Evolutionary conservation across 2,329 filamentous ascomycete genomes (phyloP), one percentile per base, ranked within the genome.

Genomic region (Penicillium polonicum): DNA sequence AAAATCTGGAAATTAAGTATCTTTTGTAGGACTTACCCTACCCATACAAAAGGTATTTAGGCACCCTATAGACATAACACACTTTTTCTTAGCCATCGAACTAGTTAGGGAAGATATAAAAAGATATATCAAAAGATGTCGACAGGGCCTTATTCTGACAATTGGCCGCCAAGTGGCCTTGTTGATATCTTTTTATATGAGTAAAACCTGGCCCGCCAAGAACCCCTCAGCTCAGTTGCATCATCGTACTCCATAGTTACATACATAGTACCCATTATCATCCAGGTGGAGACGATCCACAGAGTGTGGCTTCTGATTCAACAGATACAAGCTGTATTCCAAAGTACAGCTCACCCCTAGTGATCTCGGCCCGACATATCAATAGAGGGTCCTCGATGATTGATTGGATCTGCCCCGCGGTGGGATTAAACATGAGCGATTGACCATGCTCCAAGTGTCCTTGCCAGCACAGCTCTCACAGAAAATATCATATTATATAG

Each of bases 271-370:
- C 29, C 10, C 10, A 31, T 31, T 31, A 31, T 31, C 12, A 31
- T 31, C 29, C 10, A 60, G 60, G 68, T 68, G 68, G 69, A 62
- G 68, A 65, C 52, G 57, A 60, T 59, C 65, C 63, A 64, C 62
- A 55, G 12, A 9, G 13, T n/a, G n/a, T n/a, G 39, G 8, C 39
- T 42, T 57, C 49, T 60, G 55, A 62, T 59, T 62, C 41, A 48
- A 57, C 33, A 17, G 35, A 42, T 44, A n/a, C 21, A 53, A 52
- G 33, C 41, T 56, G 54, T 41, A 61, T 42, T 53, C 13, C 46
- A 59, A 13, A 42, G 25, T 17, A 21, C 15, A 31, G n/a, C 35
- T 33, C 10, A 25, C 46, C 33, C 43, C 8, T 52, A 27, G 35
- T 27, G 15, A 45, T 19, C 29, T 48, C 45, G 45, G 45, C 58